phyloP scores from a whole-genome alignment of 306 rosid species.

The Abrus precatorius region DNA sequence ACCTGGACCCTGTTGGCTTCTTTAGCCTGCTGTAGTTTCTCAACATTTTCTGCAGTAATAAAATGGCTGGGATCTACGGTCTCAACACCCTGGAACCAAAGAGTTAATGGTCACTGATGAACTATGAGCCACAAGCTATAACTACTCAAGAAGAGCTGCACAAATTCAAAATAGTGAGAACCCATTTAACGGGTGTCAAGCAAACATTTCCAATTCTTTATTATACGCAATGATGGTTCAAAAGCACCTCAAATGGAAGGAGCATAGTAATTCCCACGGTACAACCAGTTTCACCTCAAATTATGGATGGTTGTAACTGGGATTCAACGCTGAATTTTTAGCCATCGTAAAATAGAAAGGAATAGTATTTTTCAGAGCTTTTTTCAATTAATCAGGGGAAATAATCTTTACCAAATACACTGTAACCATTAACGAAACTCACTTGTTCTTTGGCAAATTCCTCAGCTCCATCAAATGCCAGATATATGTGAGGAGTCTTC shows the following conservation, averaged over 20 bases:
- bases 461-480: conserved; percentile 58
- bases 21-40: conserved; percentile 80
- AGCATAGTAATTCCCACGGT: background rate
- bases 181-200: background rate
- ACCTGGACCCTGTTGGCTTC: conserved; percentile 91
- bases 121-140: conserved; percentile 15
- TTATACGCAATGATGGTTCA: background rate
- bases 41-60: conserved; percentile 76
- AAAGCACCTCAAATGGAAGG: background rate
- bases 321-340: background rate
- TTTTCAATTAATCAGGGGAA: too few relatives aligned
- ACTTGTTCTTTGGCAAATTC: conserved; percentile 60
- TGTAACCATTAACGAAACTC: background rate
- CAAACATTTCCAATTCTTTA: background rate
- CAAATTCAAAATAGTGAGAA: background rate
- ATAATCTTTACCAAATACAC: too few relatives aligned
- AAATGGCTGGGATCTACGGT: conserved; percentile 70
- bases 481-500: conserved; percentile 86
- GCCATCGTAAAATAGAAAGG: too few relatives aligned
- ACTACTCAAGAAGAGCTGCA: background rate
- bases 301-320: background rate
- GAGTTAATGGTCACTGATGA: conserved; percentile 17
- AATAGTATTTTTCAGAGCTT: too few relatives aligned
- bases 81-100: conserved; percentile 73
- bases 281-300: background rate